Base-by-base conservation (phyloP, 441 rosid species). In the Adansonia rubrostipa region DNA sequence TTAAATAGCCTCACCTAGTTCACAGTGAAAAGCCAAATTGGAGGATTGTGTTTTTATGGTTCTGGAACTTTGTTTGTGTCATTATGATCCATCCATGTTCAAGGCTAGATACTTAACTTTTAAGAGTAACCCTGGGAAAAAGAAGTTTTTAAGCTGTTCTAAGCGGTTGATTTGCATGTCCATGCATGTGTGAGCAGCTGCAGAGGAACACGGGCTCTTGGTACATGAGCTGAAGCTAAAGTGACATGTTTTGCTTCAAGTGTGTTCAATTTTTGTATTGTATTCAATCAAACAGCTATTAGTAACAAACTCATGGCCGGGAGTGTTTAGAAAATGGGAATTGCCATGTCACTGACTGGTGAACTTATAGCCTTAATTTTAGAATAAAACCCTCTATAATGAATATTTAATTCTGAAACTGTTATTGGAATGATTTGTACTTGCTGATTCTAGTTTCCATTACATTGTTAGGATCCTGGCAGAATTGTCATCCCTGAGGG, bases 101-200 rank as follows among this genome's bases (percentile, higher is more conserved):
- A 2, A 68, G 73, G 36, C 20, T 42, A 47, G 10, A 68, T 10
- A 48, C 56, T 17, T 69, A 69, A 69, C 42, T 10, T 15, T 6
- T 22, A 22, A 60, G 40, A 22, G 4, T 45, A 67, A 67, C 14
- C 72, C 47, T 67, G 54, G 71, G 71, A 45, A 67, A 20, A 68
- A 47, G 5, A 22, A 20, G 1, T 17, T 7, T 68, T 20, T 68
- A 67, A 67, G 71, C 54, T 47, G 51, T 17, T 4, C 3, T 42
- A 8, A 28, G 17, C 14, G 67, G 67, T 22, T 63, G 33, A 40
- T 65, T 15, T 8, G 61, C 22, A 7, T 6, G 61, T 17, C 61
- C 3, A 22, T 56, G 22, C 61, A 17, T 56, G 58, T 15, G 6
- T 56, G 10, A 17, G 61, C 22, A 17, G 10, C 22, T 54, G 20